phyloP scores from a whole-genome alignment of 2,329 filamentous ascomycete species.

The Fusarium lyarnte region DNA sequence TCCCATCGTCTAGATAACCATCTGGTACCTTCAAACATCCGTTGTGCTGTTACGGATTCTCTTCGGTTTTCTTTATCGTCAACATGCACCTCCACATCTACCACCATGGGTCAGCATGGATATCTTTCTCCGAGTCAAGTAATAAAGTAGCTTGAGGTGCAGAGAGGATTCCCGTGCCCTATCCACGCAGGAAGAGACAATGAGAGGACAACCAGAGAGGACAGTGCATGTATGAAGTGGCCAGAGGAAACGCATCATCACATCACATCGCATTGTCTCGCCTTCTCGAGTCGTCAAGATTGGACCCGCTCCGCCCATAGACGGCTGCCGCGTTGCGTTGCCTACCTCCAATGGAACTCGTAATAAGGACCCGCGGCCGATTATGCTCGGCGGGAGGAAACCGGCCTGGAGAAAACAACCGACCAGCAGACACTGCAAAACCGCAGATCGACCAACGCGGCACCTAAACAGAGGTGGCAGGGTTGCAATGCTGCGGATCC shows the following conservation, averaged over 20 bases:
- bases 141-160: constrained; percentile 22
- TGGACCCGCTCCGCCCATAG: constrained; percentile 37
- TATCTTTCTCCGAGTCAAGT: constrained; percentile 24
- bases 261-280: constrained; percentile 41
- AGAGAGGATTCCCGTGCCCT: constrained; percentile 33
- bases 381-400: constrained; percentile 29
- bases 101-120: constrained; percentile 7
- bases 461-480: constrained; percentile 36
- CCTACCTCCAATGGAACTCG: constrained; percentile 34
- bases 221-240: constrained; percentile 25
- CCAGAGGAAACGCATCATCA: constrained; percentile 39
- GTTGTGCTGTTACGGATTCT: constrained; percentile 1
- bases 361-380: constrained; percentile 28
- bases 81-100: constrained; percentile 18
- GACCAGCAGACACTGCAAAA: constrained; percentile 34
- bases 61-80: background rate
- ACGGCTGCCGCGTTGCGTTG: constrained; percentile 36
- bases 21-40: background rate
- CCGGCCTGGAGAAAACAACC: constrained; percentile 26
- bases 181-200: constrained; percentile 29
- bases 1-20: constrained; percentile 3
- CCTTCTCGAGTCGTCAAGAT: constrained; percentile 33
- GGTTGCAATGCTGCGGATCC: constrained; percentile 38
- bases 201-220: background rate
- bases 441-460: constrained; percentile 42